Evolutionary conservation across 139 green algal genomes (phyloP).

Genomic region (Chlamydomonas sphaeroides): DNA sequence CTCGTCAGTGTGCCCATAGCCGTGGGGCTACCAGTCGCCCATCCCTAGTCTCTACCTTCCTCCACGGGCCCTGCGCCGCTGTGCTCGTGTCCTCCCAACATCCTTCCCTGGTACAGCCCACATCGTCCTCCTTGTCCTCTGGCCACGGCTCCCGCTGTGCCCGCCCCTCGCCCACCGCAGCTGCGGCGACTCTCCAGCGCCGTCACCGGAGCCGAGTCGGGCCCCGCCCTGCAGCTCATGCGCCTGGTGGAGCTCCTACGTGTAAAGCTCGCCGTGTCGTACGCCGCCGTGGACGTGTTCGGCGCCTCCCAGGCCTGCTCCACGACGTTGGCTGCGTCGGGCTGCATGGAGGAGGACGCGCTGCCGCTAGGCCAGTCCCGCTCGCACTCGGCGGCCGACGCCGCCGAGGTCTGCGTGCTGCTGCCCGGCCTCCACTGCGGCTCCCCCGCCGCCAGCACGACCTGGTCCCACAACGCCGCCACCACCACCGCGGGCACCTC

Average conservation of each 20-base stretch:
- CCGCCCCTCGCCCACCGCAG: no score
- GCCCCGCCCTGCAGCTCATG: conserved; percentile 1
- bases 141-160: no score
- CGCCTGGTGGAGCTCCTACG: conserved; percentile 1
- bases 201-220: not conserved
- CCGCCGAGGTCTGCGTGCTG: not conserved
- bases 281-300: conserved; percentile 22
- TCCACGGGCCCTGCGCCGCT: no score
- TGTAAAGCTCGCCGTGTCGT: not conserved
- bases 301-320: not conserved
- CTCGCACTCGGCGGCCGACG: not conserved
- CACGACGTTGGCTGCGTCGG: conserved; percentile 4
- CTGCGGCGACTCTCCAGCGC: not conserved
- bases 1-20: no score
- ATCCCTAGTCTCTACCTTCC: no score
- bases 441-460: not conserved
- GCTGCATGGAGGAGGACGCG: not conserved
- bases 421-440: not conserved
- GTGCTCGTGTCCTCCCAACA: no score
- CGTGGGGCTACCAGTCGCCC: no score
- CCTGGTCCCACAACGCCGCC: not conserved
- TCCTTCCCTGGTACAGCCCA: no score
- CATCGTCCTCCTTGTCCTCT: no score
- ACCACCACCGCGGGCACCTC: no score
- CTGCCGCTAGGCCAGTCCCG: not conserved